Percentiles rank a stretch among this genome's conserved stretches.
Evolutionary conservation across 352 stramenopile genomes (phyloP).

Genomic region (Phytophthora sp.): DNA sequence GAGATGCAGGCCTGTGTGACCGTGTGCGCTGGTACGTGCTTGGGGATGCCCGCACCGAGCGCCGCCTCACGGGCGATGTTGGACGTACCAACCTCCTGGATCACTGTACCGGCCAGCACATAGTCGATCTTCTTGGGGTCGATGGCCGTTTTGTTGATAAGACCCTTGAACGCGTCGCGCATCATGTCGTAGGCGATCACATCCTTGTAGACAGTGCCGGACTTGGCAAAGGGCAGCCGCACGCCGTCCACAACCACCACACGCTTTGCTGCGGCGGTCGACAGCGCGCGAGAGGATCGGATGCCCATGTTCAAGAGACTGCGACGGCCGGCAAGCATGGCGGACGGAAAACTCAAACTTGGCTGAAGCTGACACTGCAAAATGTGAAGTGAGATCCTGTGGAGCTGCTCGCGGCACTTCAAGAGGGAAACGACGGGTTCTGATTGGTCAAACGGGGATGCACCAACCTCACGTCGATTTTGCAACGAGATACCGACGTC

Average conservation of each 20-base stretch:
- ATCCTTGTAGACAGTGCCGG: constrained; percentile 97
- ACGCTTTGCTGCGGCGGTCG: constrained; percentile 51
- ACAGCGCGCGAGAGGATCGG: constrained; percentile 43
- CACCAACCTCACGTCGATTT: constrained; percentile 24
- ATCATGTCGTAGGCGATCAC: constrained; percentile 97
- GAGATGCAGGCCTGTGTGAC: constrained; percentile 97
- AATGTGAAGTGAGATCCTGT: constrained; percentile 37
- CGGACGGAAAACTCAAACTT: neutral
- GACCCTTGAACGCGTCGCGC: constrained; percentile 94
- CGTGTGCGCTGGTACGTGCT: constrained; percentile 95
- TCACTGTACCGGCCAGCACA: constrained; percentile 96
- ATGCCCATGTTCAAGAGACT: constrained; percentile 20
- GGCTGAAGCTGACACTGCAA: constrained; percentile 16
- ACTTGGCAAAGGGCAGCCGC: constrained; percentile 95
- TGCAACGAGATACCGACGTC: constrained; percentile 20
- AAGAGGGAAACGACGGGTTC: neutral
- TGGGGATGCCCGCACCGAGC: constrained; percentile 96
- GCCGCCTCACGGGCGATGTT: constrained; percentile 98
- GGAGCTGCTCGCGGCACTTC: constrained; percentile 15
- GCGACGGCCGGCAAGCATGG: constrained; percentile 40
- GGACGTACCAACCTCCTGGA: constrained; percentile 96
- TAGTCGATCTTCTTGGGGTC: constrained; percentile 97
- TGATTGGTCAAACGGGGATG: constrained; percentile 24
- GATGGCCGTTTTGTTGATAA: constrained; percentile 96
- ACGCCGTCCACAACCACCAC: constrained; percentile 95